phyloP scores from a whole-genome alignment of 1,284 basidiomycete genomes.

The Ceratobasidium sp. region DNA sequence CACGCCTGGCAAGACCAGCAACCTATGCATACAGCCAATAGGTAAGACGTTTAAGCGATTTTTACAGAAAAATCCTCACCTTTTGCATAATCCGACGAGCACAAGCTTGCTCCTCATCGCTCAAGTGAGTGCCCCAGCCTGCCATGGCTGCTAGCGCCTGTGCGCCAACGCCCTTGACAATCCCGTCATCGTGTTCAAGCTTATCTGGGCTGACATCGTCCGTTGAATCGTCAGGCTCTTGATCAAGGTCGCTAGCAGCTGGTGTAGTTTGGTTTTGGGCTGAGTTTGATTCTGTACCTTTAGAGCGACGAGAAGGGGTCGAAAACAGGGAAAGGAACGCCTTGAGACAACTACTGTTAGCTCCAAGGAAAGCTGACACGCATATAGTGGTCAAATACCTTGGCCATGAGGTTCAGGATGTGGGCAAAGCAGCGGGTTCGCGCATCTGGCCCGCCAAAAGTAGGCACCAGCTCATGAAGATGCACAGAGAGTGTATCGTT shows the following conservation, averaged over 20 bases:
- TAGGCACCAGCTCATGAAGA: not conserved
- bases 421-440: slow-evolving; percentile 24
- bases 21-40: not conserved
- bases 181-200: slow-evolving; percentile 2
- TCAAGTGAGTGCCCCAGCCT: not conserved
- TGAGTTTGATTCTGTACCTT: not conserved
- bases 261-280: not conserved
- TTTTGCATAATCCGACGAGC: slow-evolving; percentile 23
- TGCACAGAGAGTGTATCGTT: slow-evolving; percentile 14
- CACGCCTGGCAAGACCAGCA: slow-evolving; percentile 18
- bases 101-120: not conserved
- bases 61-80: not conserved
- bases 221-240: not conserved
- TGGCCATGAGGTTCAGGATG: slow-evolving; percentile 32
- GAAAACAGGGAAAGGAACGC: slow-evolving; percentile 26
- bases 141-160: not conserved
- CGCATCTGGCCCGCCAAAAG: slow-evolving; percentile 7
- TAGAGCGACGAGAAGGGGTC: not conserved
- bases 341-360: not conserved
- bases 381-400: not conserved
- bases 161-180: slow-evolving; percentile 14
- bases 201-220: slow-evolving; percentile 13
- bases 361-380: not conserved
- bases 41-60: not conserved
- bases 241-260: not conserved